Conservation (phyloP, 306 rosid genomes). For the Mucuna pruriens region DNA sequence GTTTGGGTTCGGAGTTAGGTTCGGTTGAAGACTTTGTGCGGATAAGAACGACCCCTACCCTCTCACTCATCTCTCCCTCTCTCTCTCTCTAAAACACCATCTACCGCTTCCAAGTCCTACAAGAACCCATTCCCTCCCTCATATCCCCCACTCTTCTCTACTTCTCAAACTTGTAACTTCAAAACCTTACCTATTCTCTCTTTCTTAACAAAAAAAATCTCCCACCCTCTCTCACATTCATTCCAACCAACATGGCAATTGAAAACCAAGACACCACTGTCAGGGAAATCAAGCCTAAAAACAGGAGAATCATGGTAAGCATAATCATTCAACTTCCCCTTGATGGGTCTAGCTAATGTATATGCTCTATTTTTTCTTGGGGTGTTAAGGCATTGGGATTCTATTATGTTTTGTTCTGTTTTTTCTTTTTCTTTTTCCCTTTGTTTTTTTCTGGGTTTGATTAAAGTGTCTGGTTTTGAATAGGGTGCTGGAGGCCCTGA, state of each 20-base stretch:
- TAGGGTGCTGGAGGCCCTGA: constrained; percentile 97
- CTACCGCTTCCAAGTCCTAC: constrained; percentile 67
- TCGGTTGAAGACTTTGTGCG: constrained; percentile 74
- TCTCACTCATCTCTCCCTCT: constrained; percentile 36
- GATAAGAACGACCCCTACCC: constrained; percentile 82
- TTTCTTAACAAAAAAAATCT: neutral
- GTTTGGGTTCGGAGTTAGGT: constrained; percentile 59
- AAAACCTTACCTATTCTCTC: neutral
- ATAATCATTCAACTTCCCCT: neutral
- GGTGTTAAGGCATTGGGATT: constrained; percentile 4
- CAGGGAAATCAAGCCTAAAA: constrained; percentile 92
- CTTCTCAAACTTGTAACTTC: neutral
- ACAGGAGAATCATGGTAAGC: constrained; percentile 86
- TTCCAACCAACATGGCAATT: constrained; percentile 72
- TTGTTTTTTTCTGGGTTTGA: too few relatives aligned
- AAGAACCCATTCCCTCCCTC: constrained; percentile 80
- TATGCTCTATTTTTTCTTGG: neutral
- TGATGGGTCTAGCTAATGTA: neutral
- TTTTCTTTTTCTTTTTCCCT: neutral
- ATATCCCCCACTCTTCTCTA: constrained; percentile 51
- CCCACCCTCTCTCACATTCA: constrained; percentile 18
- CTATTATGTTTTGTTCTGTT: neutral
- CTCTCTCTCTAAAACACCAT: constrained; percentile 53
- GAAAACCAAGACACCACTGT: constrained; percentile 78
- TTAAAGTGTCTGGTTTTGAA: neutral